These are phyloP conservation scores for Phycomyces blakesleeanus DNA, from an alignment of 192 early-diverging fungal genomes.

Conservation along the genomic window DNA sequence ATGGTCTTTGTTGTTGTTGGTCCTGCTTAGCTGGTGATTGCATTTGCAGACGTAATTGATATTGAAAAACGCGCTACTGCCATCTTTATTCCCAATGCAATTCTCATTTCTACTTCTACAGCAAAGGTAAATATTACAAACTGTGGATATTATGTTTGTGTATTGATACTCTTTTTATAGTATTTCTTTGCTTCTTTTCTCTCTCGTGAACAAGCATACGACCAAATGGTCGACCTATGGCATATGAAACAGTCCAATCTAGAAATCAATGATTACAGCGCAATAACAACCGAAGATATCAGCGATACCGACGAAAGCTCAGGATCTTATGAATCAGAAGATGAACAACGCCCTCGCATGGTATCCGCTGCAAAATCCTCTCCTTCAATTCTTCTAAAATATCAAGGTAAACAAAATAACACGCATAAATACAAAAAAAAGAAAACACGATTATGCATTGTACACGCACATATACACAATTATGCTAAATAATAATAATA, in stretches of 20 bases:
- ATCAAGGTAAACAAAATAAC: no score
- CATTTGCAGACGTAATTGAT: slow-evolving; percentile 70
- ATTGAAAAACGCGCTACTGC: slow-evolving; percentile 86
- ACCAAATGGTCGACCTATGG: slow-evolving; percentile 71
- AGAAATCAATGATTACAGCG: no score
- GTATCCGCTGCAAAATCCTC: not conserved
- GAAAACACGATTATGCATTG: no score
- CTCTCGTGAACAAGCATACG: slow-evolving; percentile 74
- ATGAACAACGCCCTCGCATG: not conserved
- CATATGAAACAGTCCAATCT: slow-evolving; percentile 8
- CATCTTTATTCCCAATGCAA: slow-evolving; percentile 84
- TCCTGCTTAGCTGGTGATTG: slow-evolving; percentile 54
- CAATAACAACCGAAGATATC: not conserved
- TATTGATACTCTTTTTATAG: slow-evolving; percentile 10
- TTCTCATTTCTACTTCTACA: slow-evolving; percentile 68
- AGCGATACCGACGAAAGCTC: slow-evolving; percentile 6
- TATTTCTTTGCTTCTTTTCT: slow-evolving; percentile 87
- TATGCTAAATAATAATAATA: no score
- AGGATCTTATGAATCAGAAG: slow-evolving; percentile 8
- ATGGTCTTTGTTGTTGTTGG: not conserved
- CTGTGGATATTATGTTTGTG: not conserved
- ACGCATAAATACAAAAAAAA: no score
- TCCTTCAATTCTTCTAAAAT: no score
- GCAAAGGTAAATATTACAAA: slow-evolving; percentile 45
- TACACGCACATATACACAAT: no score